Evolutionary conservation across 2,329 filamentous ascomycete genomes (phyloP).

Genomic region (Fusarium napiforme): DNA sequence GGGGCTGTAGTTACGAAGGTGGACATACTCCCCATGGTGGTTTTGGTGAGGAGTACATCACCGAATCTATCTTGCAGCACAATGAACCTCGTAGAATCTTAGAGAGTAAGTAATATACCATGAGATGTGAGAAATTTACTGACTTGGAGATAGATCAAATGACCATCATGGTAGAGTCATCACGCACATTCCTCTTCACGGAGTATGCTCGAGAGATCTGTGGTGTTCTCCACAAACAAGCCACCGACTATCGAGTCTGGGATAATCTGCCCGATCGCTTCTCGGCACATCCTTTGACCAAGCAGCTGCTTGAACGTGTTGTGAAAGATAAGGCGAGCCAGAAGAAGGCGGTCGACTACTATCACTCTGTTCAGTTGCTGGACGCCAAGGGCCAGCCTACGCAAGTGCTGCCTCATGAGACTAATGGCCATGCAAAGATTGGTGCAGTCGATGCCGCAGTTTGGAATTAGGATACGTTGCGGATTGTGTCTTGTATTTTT

Average conservation of each 20-base stretch:
- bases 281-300: constrained; percentile 6
- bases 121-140: fast-evolving
- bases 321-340: neutral
- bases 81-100: constrained; percentile 16
- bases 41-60: constrained; percentile 11
- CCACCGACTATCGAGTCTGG: constrained; percentile 14
- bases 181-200: constrained; percentile 17
- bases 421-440: neutral
- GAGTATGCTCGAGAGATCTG: constrained; percentile 15
- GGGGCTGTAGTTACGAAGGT: constrained; percentile 13
- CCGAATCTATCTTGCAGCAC: neutral
- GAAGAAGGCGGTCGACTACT: neutral
- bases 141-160: neutral
- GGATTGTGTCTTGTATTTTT: neutral
- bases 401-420: neutral
- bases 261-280: constrained; percentile 13
- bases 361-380: neutral
- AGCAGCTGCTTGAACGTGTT: neutral
- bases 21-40: constrained; percentile 23
- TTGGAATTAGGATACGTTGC: fast-evolving
- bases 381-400: neutral
- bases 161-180: constrained; percentile 23
- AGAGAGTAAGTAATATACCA: neutral
- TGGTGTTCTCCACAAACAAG: constrained; percentile 13
- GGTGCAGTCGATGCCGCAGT: neutral